Evolutionary conservation across 1,139 yeast species (phyloP), one percentile per base, ranked within the genome.

Genomic region (Geotrichum candidum): DNA sequence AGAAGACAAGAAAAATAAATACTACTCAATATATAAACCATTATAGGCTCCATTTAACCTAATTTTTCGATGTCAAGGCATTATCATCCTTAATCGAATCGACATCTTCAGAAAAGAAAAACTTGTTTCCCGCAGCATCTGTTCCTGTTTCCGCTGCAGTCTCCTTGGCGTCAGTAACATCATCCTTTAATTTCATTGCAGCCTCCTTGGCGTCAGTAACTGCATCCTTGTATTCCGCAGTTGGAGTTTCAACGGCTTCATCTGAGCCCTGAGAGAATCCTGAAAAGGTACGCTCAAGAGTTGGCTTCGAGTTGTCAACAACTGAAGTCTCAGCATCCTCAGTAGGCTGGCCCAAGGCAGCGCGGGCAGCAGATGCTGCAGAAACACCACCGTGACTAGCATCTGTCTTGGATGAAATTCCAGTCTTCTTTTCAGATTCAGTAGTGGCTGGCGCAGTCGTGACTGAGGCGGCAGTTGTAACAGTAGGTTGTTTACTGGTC

Each of bases 241-340:
- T 41, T 4, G 41, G 54, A 27, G 33, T 11, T 45, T 59, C 59
- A 13, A 51, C 56, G 10, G 29, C 59, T 13, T 31, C 58, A 13
- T 53, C 61, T 3, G 59, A 58, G 22, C 62, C 61, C 56, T 63
- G 63, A 13, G 65, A 63, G 57, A 63, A 63, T 3, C 65, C 65
- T 23, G 65, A 63, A 41, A 63, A 63, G 10, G 64, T 61, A 1
- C 64, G 50, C 13, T 60, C 53, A 18, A 58, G 41, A 13, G 46
- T 53, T 9, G 31, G 48, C 1, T 27, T 33, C 13, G n/a, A 23
- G 10, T 35, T 18, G 10, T 53, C 51, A 41, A 55, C 45, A 11
- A 55, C 35, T 7, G 55, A 22, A 3, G 60, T 29, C 2, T 29
- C 55, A 15, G 27, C 38, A 13, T 2, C n/a, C 4, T 45, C 52